A percentile compares a stretch with the other conserved stretches of the same genome.
Evolutionary conservation across 208 protist genomes (phyloP).

Genomic region (Naegleria fowleri): DNA sequence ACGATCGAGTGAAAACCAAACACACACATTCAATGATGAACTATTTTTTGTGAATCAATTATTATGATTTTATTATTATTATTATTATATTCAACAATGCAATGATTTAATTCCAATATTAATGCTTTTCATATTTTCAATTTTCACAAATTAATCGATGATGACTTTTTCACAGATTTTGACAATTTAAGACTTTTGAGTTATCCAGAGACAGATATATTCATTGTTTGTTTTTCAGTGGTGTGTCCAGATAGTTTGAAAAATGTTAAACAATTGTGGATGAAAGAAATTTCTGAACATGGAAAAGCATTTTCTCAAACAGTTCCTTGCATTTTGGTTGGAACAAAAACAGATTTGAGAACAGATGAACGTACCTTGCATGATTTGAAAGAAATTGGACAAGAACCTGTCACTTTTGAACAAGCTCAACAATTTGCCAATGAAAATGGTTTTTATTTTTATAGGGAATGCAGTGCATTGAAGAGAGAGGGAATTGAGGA

Average conservation of each 20-base stretch:
- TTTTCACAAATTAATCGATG: too few relatives aligned
- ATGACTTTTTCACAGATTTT: too few relatives aligned
- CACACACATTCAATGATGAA: too few relatives aligned
- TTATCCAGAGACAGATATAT: constrained; percentile 69
- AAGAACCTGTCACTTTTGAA: neutral
- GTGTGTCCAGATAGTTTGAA: neutral
- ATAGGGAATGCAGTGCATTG: constrained; percentile 28
- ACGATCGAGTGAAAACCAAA: too few relatives aligned
- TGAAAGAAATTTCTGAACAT: neutral
- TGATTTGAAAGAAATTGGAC: neutral
- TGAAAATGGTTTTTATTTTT: constrained; percentile 4
- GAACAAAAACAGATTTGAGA: constrained; percentile 32
- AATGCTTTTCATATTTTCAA: too few relatives aligned
- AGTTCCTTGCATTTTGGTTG: neutral
- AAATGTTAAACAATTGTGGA: constrained; percentile 19
- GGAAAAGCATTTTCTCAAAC: neutral
- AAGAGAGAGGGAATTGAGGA: neutral
- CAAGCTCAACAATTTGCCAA: neutral
- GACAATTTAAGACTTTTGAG: constrained; percentile 74
- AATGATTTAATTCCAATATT: too few relatives aligned
- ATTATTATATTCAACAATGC: too few relatives aligned
- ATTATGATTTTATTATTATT: too few relatives aligned
- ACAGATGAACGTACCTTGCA: neutral
- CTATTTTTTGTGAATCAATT: too few relatives aligned
- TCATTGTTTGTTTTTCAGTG: constrained; percentile 24